Conservation (phyloP, 2,329 filamentous ascomycete species). For the Fusarium pseudoanthophilum region DNA sequence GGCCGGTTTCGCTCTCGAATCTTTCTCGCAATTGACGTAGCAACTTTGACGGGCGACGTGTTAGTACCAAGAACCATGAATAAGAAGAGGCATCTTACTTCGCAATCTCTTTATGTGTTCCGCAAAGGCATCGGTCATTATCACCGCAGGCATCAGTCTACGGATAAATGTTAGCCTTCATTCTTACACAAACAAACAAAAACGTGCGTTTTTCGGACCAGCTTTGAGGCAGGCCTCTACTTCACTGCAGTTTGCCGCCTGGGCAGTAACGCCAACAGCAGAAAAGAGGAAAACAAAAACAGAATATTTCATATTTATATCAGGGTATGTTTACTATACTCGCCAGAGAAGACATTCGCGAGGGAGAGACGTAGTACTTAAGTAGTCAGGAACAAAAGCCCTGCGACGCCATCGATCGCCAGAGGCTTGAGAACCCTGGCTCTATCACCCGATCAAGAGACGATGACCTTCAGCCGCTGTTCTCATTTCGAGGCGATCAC, state of each 20-base stretch:
- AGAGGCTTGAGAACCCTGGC: background rate
- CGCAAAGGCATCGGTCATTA: slow-evolving; percentile 18
- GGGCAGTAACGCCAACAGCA: background rate
- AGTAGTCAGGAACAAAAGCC: background rate
- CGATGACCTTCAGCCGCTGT: background rate
- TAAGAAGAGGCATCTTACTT: background rate
- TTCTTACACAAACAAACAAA: fast-evolving
- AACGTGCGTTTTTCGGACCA: background rate
- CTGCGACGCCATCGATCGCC: background rate
- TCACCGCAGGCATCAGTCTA: slow-evolving; percentile 4
- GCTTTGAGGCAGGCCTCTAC: slow-evolving; percentile 14
- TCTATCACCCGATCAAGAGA: background rate
- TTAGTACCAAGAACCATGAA: background rate
- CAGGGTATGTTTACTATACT: no score
- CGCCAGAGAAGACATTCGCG: fast-evolving
- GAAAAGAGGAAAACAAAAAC: slow-evolving; percentile 2
- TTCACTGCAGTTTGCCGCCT: slow-evolving; percentile 7
- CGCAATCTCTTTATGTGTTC: slow-evolving; percentile 22
- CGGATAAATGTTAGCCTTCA: background rate
- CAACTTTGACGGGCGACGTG: background rate
- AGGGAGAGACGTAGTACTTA: background rate
- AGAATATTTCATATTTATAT: slow-evolving; percentile 2
- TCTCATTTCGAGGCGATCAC: background rate
- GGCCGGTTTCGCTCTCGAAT: background rate
- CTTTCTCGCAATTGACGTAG: slow-evolving; percentile 3